These are phyloP conservation scores for Oryza nivara DNA, from an alignment of 176 grass and related monocot genomes.

Conservation along the genomic window DNA sequence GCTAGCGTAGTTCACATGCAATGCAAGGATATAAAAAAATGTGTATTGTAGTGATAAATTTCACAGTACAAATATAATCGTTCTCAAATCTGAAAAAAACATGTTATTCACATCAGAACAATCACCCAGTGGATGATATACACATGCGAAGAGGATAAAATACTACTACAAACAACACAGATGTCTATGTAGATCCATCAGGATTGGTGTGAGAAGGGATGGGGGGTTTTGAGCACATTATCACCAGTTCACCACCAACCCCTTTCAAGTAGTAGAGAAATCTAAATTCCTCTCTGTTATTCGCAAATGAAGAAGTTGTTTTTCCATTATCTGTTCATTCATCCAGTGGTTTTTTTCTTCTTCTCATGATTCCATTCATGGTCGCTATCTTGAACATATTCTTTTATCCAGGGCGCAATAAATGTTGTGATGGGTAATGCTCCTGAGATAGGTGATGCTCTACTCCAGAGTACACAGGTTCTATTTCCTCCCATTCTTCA, in stretches of 20 bases:
- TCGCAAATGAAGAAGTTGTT: conserved; percentile 19
- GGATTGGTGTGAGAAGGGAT: no score
- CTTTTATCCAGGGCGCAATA: conserved; percentile 71
- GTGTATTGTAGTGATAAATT: neutral
- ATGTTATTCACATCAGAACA: neutral
- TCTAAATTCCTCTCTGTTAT: neutral
- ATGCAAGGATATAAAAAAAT: neutral
- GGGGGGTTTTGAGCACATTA: no score
- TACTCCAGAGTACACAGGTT: conserved; percentile 84
- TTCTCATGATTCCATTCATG: conserved; percentile 20
- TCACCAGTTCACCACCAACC: neutral
- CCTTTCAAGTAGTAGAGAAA: neutral
- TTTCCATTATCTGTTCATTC: neutral
- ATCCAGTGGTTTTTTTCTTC: neutral
- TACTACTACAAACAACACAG: neutral
- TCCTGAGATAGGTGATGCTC: conserved; percentile 80
- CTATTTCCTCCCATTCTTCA: conserved; percentile 21
- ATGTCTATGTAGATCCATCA: neutral
- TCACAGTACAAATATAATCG: neutral
- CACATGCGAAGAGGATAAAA: neutral
- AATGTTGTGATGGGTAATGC: conserved; percentile 97
- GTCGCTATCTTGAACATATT: conserved; percentile 33
- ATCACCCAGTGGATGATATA: neutral
- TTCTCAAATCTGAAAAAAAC: neutral
- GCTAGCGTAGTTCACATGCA: neutral